Conservation (phyloP, 352 stramenopile species). For the Globisporangium takayamanum region DNA sequence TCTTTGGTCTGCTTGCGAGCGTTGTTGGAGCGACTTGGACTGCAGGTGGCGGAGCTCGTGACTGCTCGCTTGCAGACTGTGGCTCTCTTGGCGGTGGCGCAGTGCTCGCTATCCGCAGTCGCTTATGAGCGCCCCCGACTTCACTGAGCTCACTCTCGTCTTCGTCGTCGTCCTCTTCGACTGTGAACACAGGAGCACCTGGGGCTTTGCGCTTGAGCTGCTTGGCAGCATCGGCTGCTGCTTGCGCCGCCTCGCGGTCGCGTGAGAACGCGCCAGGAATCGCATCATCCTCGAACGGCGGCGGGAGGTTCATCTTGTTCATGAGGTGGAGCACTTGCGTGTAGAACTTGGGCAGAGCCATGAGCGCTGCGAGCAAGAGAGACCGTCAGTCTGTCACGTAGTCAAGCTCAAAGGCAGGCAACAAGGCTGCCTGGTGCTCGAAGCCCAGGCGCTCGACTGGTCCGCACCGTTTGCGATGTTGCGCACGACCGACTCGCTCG, state of each 20-base stretch:
- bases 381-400: background rate
- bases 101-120: background rate
- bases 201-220: slow-evolving; percentile 19
- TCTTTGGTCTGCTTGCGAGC: slow-evolving; percentile 2
- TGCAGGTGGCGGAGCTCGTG: background rate
- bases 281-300: slow-evolving; percentile 62
- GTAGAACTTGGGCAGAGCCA: slow-evolving; percentile 84
- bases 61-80: background rate
- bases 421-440: too few species aligned
- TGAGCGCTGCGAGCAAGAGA: slow-evolving; percentile 41
- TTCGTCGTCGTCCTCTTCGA: slow-evolving; percentile 31
- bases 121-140: background rate
- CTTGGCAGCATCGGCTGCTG: background rate
- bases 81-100: background rate
- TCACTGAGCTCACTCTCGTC: slow-evolving; percentile 4
- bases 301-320: slow-evolving; percentile 90
- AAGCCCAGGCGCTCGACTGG: background rate
- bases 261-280: slow-evolving; percentile 63
- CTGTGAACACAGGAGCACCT: slow-evolving; percentile 17
- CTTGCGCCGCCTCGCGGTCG: slow-evolving; percentile 9
- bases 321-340: slow-evolving; percentile 89
- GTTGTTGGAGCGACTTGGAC: background rate
- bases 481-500: slow-evolving; percentile 61
- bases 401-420: background rate
- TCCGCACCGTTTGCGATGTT: slow-evolving; percentile 84